Evolutionary conservation across 768 basidiomycete species (phyloP).

Genomic region (Leccinum truebloodii): DNA sequence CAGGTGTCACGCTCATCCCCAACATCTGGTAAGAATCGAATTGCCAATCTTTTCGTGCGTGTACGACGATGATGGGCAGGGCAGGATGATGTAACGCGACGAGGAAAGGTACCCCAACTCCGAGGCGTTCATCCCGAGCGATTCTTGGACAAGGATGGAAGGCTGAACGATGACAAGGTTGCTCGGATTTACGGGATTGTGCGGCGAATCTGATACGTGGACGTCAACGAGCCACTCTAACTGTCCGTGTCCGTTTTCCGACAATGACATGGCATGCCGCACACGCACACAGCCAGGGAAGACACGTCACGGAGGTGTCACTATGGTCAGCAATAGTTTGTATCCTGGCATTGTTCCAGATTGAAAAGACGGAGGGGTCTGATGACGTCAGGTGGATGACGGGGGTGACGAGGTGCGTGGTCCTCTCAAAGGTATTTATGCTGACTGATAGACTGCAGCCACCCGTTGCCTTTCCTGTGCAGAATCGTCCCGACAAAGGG

Average conservation of each 20-base stretch:
- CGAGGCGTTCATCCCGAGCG: not conserved
- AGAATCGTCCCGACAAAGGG: not conserved
- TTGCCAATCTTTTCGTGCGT: not conserved
- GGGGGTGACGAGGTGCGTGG: not conserved
- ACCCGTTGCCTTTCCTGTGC: constrained; percentile 13
- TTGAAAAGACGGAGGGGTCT: not conserved
- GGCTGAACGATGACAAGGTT: not conserved
- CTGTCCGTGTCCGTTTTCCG: not conserved
- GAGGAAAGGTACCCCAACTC: not conserved
- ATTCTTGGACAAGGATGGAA: not conserved
- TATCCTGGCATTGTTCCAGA: too few relatives aligned
- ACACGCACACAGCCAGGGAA: too few relatives aligned
- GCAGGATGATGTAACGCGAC: not conserved
- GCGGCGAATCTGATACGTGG: not conserved
- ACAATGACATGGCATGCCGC: too few relatives aligned
- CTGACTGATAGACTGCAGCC: not conserved
- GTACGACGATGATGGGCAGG: not conserved
- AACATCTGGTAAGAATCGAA: not conserved
- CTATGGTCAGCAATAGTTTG: too few relatives aligned
- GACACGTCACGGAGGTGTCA: too few relatives aligned
- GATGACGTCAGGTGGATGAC: constrained; percentile 20
- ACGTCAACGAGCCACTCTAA: not conserved
- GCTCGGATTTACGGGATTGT: not conserved
- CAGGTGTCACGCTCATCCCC: not conserved
- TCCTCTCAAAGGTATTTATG: too few relatives aligned